phyloP scores from a whole-genome alignment of 495 filamentous ascomycete genomes.

The Immersiella caudata region DNA sequence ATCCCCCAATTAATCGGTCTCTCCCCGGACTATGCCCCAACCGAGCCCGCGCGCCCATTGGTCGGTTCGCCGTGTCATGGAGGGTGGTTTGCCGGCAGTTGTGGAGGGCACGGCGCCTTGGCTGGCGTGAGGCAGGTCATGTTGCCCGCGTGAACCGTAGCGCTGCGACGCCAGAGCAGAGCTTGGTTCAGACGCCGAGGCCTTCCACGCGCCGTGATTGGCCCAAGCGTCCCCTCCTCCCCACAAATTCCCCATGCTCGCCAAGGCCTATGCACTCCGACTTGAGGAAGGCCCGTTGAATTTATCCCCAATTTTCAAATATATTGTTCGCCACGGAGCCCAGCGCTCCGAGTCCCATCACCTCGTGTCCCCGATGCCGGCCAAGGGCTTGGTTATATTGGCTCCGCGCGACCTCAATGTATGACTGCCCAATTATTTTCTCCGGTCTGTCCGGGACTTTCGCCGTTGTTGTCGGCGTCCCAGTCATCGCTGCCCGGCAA shows the following conservation, averaged over 20 bases:
- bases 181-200: background rate
- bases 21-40: slow-evolving; percentile 19
- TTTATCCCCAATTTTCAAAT: slow-evolving; percentile 26
- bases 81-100: slow-evolving; percentile 29
- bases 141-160: background rate
- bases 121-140: slow-evolving; percentile 2
- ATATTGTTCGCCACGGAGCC: slow-evolving; percentile 30
- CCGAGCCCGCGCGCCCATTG: slow-evolving; percentile 22
- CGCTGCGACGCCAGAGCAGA: background rate
- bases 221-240: background rate
- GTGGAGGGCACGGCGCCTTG: slow-evolving; percentile 16
- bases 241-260: background rate
- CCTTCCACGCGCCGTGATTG: background rate
- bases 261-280: background rate
- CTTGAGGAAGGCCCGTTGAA: slow-evolving; percentile 20
- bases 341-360: slow-evolving; percentile 26
- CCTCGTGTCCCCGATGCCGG: slow-evolving; percentile 6
- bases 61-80: slow-evolving; percentile 11
- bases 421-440: too few species aligned
- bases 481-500: too few species aligned
- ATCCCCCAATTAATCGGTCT: slow-evolving; percentile 27
- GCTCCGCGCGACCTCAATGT: too few species aligned
- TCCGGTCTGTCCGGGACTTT: too few species aligned
- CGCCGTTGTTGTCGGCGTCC: too few species aligned
- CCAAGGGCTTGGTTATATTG: background rate